phyloP scores from a whole-genome alignment of 2,329 filamentous ascomycete species.

The Penicillium sp. region DNA sequence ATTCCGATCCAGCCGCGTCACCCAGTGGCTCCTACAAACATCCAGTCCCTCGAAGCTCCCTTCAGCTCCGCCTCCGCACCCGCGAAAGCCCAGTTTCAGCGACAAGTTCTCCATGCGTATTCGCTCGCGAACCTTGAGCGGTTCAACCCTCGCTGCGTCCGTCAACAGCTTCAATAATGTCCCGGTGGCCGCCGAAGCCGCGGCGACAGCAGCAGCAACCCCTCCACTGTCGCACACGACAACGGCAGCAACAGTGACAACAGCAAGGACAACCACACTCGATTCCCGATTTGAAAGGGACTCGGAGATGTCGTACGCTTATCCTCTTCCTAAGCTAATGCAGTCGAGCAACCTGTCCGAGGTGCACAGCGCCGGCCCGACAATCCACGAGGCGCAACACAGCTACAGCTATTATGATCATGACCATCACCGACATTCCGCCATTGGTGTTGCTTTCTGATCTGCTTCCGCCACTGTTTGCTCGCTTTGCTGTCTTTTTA shows the following conservation, averaged over 20 bases:
- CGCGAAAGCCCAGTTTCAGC: conserved; percentile 24
- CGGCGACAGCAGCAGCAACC: conserved; percentile 14
- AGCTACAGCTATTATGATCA: conserved; percentile 21
- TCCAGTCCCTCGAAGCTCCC: conserved; percentile 15
- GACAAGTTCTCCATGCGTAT: conserved; percentile 32
- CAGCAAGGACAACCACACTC: conserved; percentile 23
- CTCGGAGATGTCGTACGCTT: conserved; percentile 8
- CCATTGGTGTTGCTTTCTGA: conserved; percentile 41
- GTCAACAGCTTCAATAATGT: conserved; percentile 30
- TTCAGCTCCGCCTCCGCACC: conserved; percentile 11
- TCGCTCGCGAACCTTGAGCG: conserved; percentile 40
- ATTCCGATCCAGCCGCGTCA: conserved; percentile 32
- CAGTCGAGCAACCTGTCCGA: conserved; percentile 16
- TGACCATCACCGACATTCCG: conserved; percentile 28
- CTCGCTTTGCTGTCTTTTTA: background rate
- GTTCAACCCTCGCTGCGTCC: conserved; percentile 39
- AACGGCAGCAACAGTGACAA: conserved; percentile 25
- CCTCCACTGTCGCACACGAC: conserved; percentile 4
- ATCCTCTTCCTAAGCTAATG: conserved; percentile 10
- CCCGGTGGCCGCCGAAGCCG: conserved; percentile 28
- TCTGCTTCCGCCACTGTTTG: background rate
- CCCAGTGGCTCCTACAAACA: conserved; percentile 38
- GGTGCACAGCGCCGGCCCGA: conserved; percentile 19
- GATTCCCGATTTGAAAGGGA: conserved; percentile 17
- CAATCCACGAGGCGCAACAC: conserved; percentile 22